Evolutionary conservation across 164 flowering plant genomes (phyloP), one percentile per base, ranked within the genome.

Genomic region (Annona cherimola): DNA sequence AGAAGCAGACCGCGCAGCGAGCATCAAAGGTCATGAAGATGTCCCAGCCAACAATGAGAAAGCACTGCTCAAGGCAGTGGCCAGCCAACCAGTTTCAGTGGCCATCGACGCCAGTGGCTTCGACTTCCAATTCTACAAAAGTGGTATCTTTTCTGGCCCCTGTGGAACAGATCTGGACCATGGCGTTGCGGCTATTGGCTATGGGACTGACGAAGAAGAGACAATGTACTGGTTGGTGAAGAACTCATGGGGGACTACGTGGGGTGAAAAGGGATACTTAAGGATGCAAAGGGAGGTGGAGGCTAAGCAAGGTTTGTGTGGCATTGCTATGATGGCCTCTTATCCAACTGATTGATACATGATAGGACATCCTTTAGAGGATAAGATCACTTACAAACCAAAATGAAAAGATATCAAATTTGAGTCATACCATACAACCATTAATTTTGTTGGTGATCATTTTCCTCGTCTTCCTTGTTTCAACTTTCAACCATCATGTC

Each of bases 201-300:
- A 81, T 69, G 81, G 79, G 40, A 45, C 59, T 1, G 45, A 60
- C 9, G 42, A 20, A 5, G 76, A 75, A 35, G 81, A 73, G 20
- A 81, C 74, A 2, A 77, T 73, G 35, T 81, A 81, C 68, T 81
- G 83, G 81, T 18, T 81, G n/a, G 73, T 78, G 18, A 78, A 81
- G 74, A 81, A 78, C 45, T 81, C 83, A n/a, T 76, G 79, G 80
- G 83, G 82, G 3, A 50, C 67, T 3, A 9, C 26, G 0, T 80
- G 82, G 82, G 82, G 82, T 8, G 82, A 80, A 45, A n/a, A 68
- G 0, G 82, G 82, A 2, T 79, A 76, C 65, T 69, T 79, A 1
- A 74, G 75, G 66, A 76, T 79, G 71, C 59, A 73, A 39, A 66
- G 82, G 16, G 75, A 76, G 71, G 64, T 76, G 55, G 73, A 54